Base-by-base conservation (phyloP, 352 stramenopile genomes). In the Globisporangium yorkense region DNA sequence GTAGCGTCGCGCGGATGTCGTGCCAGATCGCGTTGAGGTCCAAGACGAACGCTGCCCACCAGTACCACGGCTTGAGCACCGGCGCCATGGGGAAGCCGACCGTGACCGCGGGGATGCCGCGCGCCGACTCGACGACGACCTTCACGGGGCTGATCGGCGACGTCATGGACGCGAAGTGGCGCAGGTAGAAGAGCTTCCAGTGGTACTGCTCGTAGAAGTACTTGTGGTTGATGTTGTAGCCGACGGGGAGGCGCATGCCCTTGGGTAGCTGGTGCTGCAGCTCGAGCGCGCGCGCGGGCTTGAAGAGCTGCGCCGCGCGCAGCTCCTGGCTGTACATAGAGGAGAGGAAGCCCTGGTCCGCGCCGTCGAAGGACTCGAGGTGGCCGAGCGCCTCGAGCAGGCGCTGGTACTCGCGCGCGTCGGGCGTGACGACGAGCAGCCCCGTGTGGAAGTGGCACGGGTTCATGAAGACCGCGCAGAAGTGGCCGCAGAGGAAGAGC, bases 171-270 rank as follows among this genome's bases (percentile, higher is more conserved):
- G 84, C 82, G 59, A 94, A 94, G 59, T 93, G 84, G 13, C 75
- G 74, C 52, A 91, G 61, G 54, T 89, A 92, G 52, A 90, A 96
- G 13, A 96, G 58, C 63, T 90, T 94, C 84, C 84, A 94, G 65
- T 94, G 76, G 63, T 94, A 94, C 70, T 92, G 81, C 54, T 94
- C 84, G 65, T 90, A 93, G 56, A 86, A 92, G 60, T 91, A 96
- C 72, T 94, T 94, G 75, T 96, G 84, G 69, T 96, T 94, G 72
- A 94, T 94, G 61, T 96, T 96, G 69, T 94, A 96, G 20, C 82
- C 84, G 50, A 96, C 86, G 5, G 84, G 77, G 9, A 96, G 68
- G 39, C 85, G 74, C 81, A 93, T 91, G 48, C 79, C 84, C 20
- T 77, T 84, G 12, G 66, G 59, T 6, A 79, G 41, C 27, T 75